Evolutionary conservation across 306 rosid genomes (phyloP).

Genomic region (Lathyrus oleraceus): DNA sequence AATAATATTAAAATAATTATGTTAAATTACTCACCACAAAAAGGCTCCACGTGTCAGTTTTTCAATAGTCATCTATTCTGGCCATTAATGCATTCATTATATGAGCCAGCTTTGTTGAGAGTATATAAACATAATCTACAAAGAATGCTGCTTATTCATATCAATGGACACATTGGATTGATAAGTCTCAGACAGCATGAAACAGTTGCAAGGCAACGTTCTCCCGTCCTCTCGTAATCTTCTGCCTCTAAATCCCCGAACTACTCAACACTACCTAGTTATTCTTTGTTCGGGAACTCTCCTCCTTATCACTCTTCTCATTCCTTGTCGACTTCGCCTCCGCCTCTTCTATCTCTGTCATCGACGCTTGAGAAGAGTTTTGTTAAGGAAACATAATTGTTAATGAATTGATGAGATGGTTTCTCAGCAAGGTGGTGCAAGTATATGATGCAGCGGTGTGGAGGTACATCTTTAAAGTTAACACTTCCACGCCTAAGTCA

Average conservation of each 20-base stretch:
- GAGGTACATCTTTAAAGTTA: too few relatives aligned
- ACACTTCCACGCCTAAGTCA: too few relatives aligned
- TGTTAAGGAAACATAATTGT: too few relatives aligned
- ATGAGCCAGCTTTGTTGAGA: constrained; percentile 71
- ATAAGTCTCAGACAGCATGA: constrained; percentile 33
- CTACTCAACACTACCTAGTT: constrained; percentile 49
- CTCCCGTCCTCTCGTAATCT: constrained; percentile 71
- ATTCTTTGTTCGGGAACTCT: background rate
- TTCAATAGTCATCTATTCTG: too few relatives aligned
- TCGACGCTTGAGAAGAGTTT: constrained; percentile 30
- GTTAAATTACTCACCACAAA: too few relatives aligned
- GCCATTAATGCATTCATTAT: background rate
- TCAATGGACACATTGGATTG: too few relatives aligned
- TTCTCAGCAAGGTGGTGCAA: too few relatives aligned
- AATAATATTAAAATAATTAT: too few relatives aligned
- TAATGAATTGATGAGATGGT: too few relatives aligned
- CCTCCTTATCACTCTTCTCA: constrained; percentile 17
- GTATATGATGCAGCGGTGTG: too few relatives aligned
- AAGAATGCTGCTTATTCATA: constrained; percentile 39
- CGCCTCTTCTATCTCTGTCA: constrained; percentile 4
- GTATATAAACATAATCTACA: constrained; percentile 35
- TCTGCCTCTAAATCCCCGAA: constrained; percentile 70
- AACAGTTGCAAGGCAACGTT: constrained; percentile 92
- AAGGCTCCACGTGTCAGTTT: too few relatives aligned
- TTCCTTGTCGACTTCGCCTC: constrained; percentile 20